These are phyloP conservation scores for Dryadomyces sulphureus DNA, from an alignment of 2,329 filamentous ascomycete genomes.

Conservation along the genomic window DNA sequence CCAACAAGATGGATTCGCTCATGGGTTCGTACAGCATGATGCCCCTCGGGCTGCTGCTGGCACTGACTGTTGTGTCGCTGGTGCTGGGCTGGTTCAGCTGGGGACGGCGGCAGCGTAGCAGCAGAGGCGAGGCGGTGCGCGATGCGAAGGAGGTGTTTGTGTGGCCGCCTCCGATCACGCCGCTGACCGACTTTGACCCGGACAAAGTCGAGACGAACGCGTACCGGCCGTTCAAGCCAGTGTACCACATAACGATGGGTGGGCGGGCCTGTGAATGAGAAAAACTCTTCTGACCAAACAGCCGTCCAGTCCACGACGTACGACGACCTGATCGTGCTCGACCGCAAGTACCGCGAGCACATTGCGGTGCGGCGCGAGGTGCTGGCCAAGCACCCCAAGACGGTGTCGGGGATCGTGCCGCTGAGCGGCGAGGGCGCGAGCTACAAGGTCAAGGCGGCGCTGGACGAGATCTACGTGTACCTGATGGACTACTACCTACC, in stretches of 20 bases:
- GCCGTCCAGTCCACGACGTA: constrained; percentile 26
- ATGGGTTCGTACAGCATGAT: too few relatives aligned
- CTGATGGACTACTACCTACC: constrained; percentile 33
- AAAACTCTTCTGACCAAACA: constrained; percentile 12
- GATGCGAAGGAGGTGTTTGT: neutral
- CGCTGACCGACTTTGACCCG: constrained; percentile 20
- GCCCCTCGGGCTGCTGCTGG: neutral
- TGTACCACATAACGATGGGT: constrained; percentile 42
- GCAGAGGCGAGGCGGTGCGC: neutral
- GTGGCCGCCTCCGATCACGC: constrained; percentile 7
- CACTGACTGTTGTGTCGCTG: neutral
- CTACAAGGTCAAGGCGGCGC: constrained; percentile 21
- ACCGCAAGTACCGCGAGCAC: constrained; percentile 31
- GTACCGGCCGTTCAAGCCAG: constrained; percentile 34
- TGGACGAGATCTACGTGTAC: constrained; percentile 33
- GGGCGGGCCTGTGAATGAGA: constrained; percentile 6
- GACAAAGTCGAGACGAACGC: constrained; percentile 14
- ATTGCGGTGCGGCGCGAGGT: constrained; percentile 24
- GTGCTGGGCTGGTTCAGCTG: neutral
- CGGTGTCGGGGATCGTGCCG: constrained; percentile 24
- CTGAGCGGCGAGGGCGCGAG: neutral
- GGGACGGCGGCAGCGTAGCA: neutral
- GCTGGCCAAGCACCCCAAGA: constrained; percentile 22
- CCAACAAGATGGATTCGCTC: too few relatives aligned
- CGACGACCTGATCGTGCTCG: constrained; percentile 37